These are phyloP conservation scores for Apiospora malaysiana DNA, from an alignment of 2,329 filamentous ascomycete species.

Conservation along the genomic window DNA sequence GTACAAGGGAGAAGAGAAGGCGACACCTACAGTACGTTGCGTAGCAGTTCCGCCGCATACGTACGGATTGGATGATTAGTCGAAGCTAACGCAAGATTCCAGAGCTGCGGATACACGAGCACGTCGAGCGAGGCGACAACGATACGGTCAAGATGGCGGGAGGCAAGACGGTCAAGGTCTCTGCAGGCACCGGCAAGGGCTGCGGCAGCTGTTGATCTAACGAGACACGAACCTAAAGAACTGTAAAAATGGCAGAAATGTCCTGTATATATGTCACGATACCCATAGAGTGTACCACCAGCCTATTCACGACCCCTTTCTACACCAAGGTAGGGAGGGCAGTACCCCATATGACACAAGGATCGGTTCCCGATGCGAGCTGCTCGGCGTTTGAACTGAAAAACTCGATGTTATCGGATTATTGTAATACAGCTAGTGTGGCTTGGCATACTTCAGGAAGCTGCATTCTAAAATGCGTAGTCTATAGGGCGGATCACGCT, in stretches of 20 bases:
- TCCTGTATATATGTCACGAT: constrained; percentile 12
- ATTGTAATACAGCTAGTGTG: neutral
- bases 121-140: constrained; percentile 93
- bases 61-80: neutral
- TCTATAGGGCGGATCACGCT: too few species aligned
- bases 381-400: too few species aligned
- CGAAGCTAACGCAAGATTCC: neutral
- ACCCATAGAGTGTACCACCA: constrained; percentile 15
- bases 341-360: neutral
- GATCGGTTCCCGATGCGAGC: neutral
- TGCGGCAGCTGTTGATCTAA: neutral
- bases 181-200: constrained; percentile 27
- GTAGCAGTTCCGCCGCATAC: constrained; percentile 22
- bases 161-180: constrained; percentile 37
- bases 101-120: constrained; percentile 88
- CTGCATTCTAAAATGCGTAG: neutral
- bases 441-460: neutral
- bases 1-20: constrained; percentile 75
- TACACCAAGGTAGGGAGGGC: neutral
- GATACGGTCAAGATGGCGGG: constrained; percentile 78
- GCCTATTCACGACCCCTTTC: neutral
- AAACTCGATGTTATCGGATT: too few species aligned
- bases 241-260: constrained; percentile 3
- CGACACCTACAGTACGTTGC: constrained; percentile 65
- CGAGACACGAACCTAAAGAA: neutral